phyloP scores from a whole-genome alignment of 2,329 filamentous ascomycete genomes.

The Podosphaera fusca region DNA sequence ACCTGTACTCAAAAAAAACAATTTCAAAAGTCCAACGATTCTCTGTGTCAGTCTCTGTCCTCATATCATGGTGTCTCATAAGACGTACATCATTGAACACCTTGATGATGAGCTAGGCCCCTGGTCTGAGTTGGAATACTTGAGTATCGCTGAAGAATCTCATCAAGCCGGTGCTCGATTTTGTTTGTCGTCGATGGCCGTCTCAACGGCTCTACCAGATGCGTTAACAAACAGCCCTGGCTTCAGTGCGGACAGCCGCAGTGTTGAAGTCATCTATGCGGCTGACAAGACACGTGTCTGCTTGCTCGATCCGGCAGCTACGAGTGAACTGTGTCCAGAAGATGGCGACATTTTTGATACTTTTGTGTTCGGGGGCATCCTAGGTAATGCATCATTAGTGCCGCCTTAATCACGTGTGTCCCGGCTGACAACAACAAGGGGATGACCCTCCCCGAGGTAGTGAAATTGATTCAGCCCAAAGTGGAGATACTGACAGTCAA shows the following conservation, averaged over 20 bases:
- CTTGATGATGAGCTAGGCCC: conserved; percentile 81
- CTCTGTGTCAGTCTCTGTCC: not conserved
- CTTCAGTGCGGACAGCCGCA: conserved; percentile 48
- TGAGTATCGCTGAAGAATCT: conserved; percentile 65
- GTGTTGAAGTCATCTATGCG: conserved; percentile 64
- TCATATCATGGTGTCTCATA: conserved; percentile 17
- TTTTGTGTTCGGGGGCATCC: conserved; percentile 87
- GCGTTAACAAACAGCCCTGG: conserved; percentile 30
- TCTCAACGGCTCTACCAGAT: conserved; percentile 39
- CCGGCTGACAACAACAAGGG: conserved; percentile 26
- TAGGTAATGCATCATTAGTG: conserved; percentile 36
- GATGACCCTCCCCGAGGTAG: conserved; percentile 83
- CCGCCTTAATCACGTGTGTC: not conserved
- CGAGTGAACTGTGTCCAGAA: conserved; percentile 57
- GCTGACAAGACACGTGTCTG: conserved; percentile 56
- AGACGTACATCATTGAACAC: conserved; percentile 88
- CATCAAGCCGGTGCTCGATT: conserved; percentile 43
- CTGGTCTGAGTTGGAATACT: conserved; percentile 89
- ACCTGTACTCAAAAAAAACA: no score
- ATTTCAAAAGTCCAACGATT: no score
- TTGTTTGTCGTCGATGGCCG: conserved; percentile 59
- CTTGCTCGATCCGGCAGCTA: conserved; percentile 67
- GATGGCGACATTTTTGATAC: conserved; percentile 69
- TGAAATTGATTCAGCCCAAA: conserved; percentile 11
- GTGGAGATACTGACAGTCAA: conserved; percentile 3